Evolutionary conservation across 352 stramenopile species (phyloP).

Genomic region (Phytophthora pseudosyringae): DNA sequence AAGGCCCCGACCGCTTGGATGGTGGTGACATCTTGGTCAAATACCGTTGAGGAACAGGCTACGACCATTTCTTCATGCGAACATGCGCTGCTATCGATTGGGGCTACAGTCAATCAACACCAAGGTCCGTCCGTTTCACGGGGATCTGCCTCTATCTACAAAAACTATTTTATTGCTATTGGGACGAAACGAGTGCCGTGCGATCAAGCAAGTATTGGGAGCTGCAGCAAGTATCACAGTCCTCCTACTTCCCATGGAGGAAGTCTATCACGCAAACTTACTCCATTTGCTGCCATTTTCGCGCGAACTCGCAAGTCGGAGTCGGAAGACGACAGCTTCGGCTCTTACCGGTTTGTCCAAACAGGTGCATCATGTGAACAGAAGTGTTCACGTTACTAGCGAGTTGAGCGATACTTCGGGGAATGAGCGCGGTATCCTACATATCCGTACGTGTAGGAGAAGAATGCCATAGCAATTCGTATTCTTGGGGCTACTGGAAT

Average conservation of each 20-base stretch:
- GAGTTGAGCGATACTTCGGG: too few species aligned
- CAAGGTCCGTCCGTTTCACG: conserved; percentile 6
- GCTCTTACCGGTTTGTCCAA: too few species aligned
- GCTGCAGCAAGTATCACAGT: neutral
- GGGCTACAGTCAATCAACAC: neutral
- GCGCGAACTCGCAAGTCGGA: too few species aligned
- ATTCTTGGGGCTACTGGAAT: too few species aligned
- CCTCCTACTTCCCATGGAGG: neutral
- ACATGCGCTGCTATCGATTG: neutral
- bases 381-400: too few species aligned
- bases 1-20: neutral
- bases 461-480: too few species aligned
- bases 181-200: neutral
- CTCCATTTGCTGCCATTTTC: neutral
- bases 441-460: too few species aligned
- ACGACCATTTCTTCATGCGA: conserved; percentile 14
- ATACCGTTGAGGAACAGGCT: conserved; percentile 17
- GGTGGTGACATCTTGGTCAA: neutral
- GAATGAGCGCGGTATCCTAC: too few species aligned
- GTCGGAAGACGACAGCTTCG: neutral
- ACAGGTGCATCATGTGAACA: too few species aligned
- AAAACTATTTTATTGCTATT: conserved; percentile 9
- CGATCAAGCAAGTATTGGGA: neutral
- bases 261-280: neutral
- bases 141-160: neutral